Percentiles rank a stretch among this genome's conserved stretches.
Conservation (phyloP, 73 alveolate genomes). For the Loxodes magnus region DNA sequence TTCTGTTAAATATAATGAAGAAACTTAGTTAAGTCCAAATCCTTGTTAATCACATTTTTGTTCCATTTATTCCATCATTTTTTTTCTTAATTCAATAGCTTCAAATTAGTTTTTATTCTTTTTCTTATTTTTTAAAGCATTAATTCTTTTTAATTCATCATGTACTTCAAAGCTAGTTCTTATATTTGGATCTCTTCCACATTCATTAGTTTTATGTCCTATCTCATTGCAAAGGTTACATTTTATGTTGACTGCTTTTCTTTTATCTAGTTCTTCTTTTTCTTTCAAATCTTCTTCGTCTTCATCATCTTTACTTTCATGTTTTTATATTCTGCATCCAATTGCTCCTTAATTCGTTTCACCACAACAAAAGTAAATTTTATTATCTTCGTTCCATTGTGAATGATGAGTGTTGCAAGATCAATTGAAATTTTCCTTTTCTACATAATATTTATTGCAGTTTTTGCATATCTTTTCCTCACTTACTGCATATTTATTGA, state of each 20-base stretch:
- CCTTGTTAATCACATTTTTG: no score
- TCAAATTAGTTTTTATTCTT: no score
- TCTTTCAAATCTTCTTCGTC: constrained; percentile 40
- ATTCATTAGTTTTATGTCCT: constrained; percentile 22
- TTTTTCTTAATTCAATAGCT: no score
- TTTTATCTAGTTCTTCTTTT: constrained; percentile 20
- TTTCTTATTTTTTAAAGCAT: background rate
- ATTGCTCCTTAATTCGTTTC: constrained; percentile 34
- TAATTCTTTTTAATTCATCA: constrained; percentile 9
- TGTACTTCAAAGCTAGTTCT: constrained; percentile 3
- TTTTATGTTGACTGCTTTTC: constrained; percentile 17
- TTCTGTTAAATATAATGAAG: no score
- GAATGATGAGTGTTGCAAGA: constrained; percentile 48
- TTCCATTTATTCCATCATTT: no score
- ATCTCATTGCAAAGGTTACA: constrained; percentile 34
- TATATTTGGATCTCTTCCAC: constrained; percentile 36
- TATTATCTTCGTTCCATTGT: constrained; percentile 50
- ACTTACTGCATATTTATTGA: constrained; percentile 7
- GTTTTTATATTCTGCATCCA: constrained; percentile 52
- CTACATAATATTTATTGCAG: constrained; percentile 37
- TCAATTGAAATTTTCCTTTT: constrained; percentile 60
- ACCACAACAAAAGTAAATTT: constrained; percentile 72
- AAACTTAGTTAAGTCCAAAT: no score
- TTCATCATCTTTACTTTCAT: constrained; percentile 58
- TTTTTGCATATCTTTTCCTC: constrained; percentile 38